Conservation (phyloP, 2,329 filamentous ascomycete genomes). For the Penicillium sp. region DNA sequence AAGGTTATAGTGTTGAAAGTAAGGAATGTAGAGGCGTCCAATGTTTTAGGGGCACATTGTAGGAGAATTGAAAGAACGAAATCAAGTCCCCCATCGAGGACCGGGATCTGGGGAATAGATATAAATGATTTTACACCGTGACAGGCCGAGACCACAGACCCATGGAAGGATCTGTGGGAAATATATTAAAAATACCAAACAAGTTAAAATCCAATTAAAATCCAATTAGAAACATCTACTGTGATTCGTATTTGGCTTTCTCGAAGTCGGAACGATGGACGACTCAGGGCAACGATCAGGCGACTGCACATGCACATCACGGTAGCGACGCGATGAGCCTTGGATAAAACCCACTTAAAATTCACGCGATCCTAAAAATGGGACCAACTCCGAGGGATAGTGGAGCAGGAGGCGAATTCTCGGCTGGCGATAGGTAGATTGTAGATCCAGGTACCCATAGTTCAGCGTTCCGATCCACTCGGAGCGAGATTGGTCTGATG, state of each 20-base stretch:
- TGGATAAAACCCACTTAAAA: slow-evolving; percentile 2
- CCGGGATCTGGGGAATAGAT: neutral
- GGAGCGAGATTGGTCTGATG: slow-evolving; percentile 10
- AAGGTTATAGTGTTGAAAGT: neutral
- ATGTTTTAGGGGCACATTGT: neutral
- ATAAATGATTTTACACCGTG: neutral
- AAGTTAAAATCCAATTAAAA: neutral
- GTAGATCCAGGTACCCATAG: slow-evolving; percentile 23
- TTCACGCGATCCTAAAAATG: slow-evolving; percentile 19
- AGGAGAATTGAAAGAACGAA: neutral
- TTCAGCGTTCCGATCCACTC: slow-evolving; percentile 17
- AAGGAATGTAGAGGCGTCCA: neutral
- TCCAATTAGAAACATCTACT: neutral
- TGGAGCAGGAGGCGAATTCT: slow-evolving; percentile 1
- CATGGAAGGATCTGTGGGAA: neutral
- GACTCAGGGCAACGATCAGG: slow-evolving; percentile 1
- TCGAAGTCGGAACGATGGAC: neutral
- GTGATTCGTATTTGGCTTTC: neutral
- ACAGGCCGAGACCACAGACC: neutral
- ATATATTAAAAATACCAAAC: neutral
- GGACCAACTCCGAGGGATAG: slow-evolving; percentile 20
- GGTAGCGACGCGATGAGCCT: slow-evolving; percentile 7
- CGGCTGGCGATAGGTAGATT: slow-evolving; percentile 10
- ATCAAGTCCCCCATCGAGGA: neutral
- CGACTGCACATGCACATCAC: neutral